A percentile compares a stretch with the other conserved stretches of the same genome.
These are phyloP conservation scores for Didymella arachidicola DNA, from an alignment of 2,329 filamentous ascomycete genomes.

Conservation along the genomic window DNA sequence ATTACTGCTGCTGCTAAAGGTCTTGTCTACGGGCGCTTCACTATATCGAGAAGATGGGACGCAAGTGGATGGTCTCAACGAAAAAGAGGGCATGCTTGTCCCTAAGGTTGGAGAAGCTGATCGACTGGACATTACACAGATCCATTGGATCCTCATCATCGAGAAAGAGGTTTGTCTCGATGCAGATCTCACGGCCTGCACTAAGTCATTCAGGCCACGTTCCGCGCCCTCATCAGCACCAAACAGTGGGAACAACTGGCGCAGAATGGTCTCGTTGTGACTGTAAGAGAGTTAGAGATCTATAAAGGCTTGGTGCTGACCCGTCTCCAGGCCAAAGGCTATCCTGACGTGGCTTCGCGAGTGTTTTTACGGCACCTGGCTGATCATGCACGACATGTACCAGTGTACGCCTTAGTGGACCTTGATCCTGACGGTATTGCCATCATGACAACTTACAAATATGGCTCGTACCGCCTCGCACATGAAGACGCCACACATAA, in stretches of 20 bases:
- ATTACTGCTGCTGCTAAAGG: constrained; percentile 80
- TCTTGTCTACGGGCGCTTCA: constrained; percentile 67
- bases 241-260: constrained; percentile 61
- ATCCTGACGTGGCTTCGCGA: constrained; percentile 76
- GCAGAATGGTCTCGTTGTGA: constrained; percentile 71
- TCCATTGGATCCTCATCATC: constrained; percentile 74
- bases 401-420: constrained; percentile 72
- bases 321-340: constrained; percentile 75
- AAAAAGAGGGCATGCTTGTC: constrained; percentile 65
- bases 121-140: constrained; percentile 57
- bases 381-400: constrained; percentile 50
- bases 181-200: background rate
- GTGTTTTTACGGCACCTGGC: constrained; percentile 63
- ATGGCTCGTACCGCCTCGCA: constrained; percentile 68
- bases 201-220: constrained; percentile 68
- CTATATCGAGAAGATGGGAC: constrained; percentile 56
- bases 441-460: constrained; percentile 77
- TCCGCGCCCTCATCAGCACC: constrained; percentile 69
- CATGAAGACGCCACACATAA: constrained; percentile 64
- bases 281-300: constrained; percentile 56
- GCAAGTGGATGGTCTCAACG: constrained; percentile 50
- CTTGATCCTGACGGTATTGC: constrained; percentile 78
- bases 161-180: constrained; percentile 73
- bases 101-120: constrained; percentile 62
- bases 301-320: background rate